Evolutionary conservation across 1,284 basidiomycete species (phyloP), one percentile per base, ranked within the genome.

Genomic region (Ceratobasidium sp.): DNA sequence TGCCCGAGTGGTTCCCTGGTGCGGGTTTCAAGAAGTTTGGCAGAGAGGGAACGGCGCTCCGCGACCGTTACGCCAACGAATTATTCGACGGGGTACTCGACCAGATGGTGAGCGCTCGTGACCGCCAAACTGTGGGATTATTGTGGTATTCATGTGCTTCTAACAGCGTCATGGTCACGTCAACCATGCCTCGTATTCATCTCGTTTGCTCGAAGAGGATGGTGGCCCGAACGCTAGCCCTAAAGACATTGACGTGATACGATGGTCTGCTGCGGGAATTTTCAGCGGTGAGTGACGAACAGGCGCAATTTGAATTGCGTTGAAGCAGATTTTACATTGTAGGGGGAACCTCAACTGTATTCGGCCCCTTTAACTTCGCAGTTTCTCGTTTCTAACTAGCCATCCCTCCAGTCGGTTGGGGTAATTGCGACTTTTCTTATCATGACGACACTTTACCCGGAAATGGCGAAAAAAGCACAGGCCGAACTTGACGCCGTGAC

Each of bases 371-470:
- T 11, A 34, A 9, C 8, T 37, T 15, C n/a, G n/a, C 19, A 32
- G 13, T 37, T 32, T 32, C 29, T 32, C 1, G 15, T 4, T 11
- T 2, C 29, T 59, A 34, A 59, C 1, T 37, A 15, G 15, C 37
- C 6, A 7, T 19, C n/a, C 19, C 34, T 56, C 32, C 29, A 76
- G 74, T 56, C 74, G 9, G 44, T 51, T 44, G 62, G 49, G 49
- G 32, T 64, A 3, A 37, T 77, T 64, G 40, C 76, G n/a, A 69
- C 44, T 25, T 77, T 77, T 34, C 32, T 76, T 11, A 34, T 77
- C 22, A 64, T 59, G 49, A 75, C 75, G 71, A n/a, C 79, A 77
- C 17, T 76, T 64, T 17, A 77, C 49, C 68, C 76, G 69, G 32
- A 66, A 66, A 49, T 69, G 3, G 32, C 40, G 32, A 46, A 25